Percentiles rank a stretch among this genome's conserved stretches.
phyloP scores from a whole-genome alignment of 768 basidiomycete genomes.

The Sutorius australiensis region DNA sequence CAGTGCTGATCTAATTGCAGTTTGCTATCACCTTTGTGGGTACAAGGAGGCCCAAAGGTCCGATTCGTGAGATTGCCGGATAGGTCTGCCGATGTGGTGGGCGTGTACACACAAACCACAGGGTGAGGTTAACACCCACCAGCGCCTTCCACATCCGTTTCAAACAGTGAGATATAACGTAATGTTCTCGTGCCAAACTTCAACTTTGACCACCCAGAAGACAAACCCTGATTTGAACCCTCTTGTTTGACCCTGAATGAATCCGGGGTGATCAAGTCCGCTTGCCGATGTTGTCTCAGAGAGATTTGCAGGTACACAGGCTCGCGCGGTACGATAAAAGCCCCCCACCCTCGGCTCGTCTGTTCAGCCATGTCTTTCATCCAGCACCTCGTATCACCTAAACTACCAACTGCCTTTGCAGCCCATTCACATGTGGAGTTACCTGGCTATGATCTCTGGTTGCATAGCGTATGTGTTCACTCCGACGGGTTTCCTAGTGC shows the following conservation, averaged over 20 bases:
- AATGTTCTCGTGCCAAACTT: not conserved
- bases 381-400: constrained; percentile 17
- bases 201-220: not conserved
- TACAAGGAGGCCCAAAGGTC: not conserved
- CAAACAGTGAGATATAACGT: not conserved
- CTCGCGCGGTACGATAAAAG: not conserved
- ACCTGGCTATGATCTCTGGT: constrained; percentile 24
- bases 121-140: too few relatives aligned
- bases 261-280: not conserved
- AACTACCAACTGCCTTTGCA: constrained; percentile 15
- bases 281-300: not conserved
- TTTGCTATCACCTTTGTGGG: not conserved
- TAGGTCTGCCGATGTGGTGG: not conserved
- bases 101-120: too few relatives aligned
- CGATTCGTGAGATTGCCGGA: not conserved
- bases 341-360: not conserved
- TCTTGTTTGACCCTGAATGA: not conserved
- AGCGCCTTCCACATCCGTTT: not conserved
- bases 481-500: not conserved
- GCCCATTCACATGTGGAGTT: constrained; percentile 9
- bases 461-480: constrained; percentile 11
- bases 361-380: constrained; percentile 11
- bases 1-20: not conserved
- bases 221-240: not conserved
- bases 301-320: not conserved